Evolutionary conservation across 257 asterid species (phyloP).

Genomic region (Eustoma russellianum): DNA sequence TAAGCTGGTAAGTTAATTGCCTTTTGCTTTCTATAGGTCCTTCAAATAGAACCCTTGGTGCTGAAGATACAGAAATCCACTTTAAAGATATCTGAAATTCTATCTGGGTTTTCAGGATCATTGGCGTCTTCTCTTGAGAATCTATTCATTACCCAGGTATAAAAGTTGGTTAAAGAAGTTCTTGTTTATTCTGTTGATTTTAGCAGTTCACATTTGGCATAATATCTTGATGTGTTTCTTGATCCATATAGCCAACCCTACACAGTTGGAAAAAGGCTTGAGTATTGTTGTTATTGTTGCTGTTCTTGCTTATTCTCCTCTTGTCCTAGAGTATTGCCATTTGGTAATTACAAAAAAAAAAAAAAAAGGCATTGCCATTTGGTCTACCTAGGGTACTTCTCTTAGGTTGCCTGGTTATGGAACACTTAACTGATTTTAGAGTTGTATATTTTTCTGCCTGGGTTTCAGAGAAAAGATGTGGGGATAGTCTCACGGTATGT

Average conservation of each 20-base stretch:
- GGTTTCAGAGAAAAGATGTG: constrained; percentile 46
- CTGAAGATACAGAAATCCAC: constrained; percentile 49
- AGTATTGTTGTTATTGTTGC: too few relatives aligned
- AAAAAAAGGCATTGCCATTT: too few relatives aligned
- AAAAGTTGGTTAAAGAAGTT: constrained; percentile 2
- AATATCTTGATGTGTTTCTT: background rate
- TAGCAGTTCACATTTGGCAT: background rate
- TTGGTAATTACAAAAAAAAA: too few relatives aligned
- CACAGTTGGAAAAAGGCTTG: too few relatives aligned
- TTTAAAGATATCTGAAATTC: constrained; percentile 36
- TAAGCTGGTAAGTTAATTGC: background rate
- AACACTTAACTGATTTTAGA: constrained; percentile 10
- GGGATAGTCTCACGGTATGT: constrained; percentile 39
- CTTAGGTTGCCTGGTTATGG: constrained; percentile 5
- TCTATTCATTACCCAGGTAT: constrained; percentile 49
- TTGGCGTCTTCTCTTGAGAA: constrained; percentile 27
- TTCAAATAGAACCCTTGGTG: constrained; percentile 56
- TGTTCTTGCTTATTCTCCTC: background rate
- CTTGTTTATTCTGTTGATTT: background rate
- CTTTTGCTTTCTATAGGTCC: constrained; percentile 34
- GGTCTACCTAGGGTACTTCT: background rate
- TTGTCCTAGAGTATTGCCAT: too few relatives aligned
- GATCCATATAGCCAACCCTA: too few relatives aligned
- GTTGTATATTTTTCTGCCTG: constrained; percentile 33
- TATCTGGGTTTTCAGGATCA: constrained; percentile 40